Conservation (phyloP, 306 rosid genomes). For the Cucurbita maxima region DNA sequence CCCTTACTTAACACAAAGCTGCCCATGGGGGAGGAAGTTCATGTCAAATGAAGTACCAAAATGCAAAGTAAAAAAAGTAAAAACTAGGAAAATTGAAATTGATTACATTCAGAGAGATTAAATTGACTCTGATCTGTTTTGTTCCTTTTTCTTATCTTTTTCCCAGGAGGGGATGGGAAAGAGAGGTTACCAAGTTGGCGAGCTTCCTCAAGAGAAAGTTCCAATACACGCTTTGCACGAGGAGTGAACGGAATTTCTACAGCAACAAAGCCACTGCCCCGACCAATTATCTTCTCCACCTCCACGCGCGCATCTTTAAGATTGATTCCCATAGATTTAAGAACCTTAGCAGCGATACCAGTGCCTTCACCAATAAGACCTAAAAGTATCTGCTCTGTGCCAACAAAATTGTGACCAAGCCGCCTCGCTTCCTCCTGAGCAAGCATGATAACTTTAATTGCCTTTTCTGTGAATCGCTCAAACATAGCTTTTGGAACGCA, state of each 20-base stretch:
- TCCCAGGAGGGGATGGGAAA: neutral
- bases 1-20: neutral
- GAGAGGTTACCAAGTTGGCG: constrained; percentile 74
- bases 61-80: neutral
- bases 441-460: constrained; percentile 92
- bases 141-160: neutral
- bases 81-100: neutral
- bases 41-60: neutral
- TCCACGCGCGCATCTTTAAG: constrained; percentile 97
- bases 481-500: constrained; percentile 79
- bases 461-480: constrained; percentile 95
- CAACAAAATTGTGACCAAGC: constrained; percentile 96
- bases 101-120: neutral
- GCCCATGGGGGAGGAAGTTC: neutral
- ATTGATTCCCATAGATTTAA: constrained; percentile 92
- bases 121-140: neutral
- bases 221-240: constrained; percentile 96
- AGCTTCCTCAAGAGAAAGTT: constrained; percentile 94
- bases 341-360: constrained; percentile 94
- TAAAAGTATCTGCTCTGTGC: constrained; percentile 95
- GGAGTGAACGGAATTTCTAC: constrained; percentile 98
- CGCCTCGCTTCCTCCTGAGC: constrained; percentile 99
- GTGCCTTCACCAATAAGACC: constrained; percentile 99
- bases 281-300: constrained; percentile 97
- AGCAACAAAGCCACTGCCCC: constrained; percentile 98